A percentile compares a stretch with the other conserved stretches of the same genome.
phyloP scores from a whole-genome alignment of 768 basidiomycete species.

The Termitomyces sp. region DNA sequence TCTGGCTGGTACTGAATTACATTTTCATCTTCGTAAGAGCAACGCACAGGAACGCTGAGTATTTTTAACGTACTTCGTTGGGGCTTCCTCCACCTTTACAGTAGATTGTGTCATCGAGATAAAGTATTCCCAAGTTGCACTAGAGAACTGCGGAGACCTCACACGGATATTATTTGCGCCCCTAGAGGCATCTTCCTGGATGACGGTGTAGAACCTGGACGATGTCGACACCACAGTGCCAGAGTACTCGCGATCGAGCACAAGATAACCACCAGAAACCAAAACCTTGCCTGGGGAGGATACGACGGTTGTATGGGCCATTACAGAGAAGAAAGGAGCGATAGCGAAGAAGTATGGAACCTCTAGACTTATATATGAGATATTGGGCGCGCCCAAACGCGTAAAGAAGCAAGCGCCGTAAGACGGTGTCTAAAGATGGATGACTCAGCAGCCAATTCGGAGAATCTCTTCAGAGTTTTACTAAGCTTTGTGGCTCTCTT shows the following conservation, averaged over 20 bases:
- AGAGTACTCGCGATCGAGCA: conserved; percentile 81
- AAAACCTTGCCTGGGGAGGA: conserved; percentile 96
- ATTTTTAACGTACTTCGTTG: conserved; percentile 33
- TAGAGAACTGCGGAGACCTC: conserved; percentile 86
- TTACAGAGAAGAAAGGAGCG: conserved; percentile 19
- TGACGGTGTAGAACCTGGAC: conserved; percentile 87
- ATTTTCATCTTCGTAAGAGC: conserved; percentile 9
- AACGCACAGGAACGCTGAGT: conserved; percentile 1
- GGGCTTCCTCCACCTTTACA: conserved; percentile 26
- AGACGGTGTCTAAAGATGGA: not conserved
- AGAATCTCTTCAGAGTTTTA: not conserved
- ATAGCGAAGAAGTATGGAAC: not conserved
- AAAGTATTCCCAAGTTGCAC: conserved; percentile 71
- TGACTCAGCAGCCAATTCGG: conserved; percentile 10
- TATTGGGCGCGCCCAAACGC: conserved; percentile 7
- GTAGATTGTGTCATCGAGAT: conserved; percentile 34
- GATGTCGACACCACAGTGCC: conserved; percentile 91
- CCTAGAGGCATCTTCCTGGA: conserved; percentile 34
- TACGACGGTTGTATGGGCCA: conserved; percentile 59
- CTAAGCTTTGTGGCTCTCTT: not conserved
- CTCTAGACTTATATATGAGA: conserved; percentile 7
- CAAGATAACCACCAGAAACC: conserved; percentile 93
- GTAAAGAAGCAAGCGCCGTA: conserved; percentile 1
- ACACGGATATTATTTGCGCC: conserved; percentile 54
- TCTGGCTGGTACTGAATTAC: conserved; percentile 45